These are phyloP conservation scores for Thoreauomyces humboldtii DNA, from an alignment of 192 early-diverging fungal genomes.

Conservation along the genomic window DNA sequence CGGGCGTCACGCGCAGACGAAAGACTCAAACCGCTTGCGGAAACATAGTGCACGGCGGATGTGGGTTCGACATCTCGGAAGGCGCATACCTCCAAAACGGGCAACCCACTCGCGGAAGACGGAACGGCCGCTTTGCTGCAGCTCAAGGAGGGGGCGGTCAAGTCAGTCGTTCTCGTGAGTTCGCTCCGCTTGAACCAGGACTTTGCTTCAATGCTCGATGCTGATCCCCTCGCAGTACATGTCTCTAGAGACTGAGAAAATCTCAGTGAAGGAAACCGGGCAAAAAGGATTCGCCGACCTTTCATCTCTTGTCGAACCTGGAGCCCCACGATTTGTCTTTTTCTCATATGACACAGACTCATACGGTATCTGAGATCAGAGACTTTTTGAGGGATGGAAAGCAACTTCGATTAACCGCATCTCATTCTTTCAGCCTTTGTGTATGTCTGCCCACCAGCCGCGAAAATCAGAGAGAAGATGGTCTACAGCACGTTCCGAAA, in stretches of 20 bases:
- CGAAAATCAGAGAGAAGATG: constrained; percentile 89
- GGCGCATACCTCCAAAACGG: constrained; percentile 63
- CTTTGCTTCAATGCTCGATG: too few species aligned
- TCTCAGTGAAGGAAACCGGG: constrained; percentile 60
- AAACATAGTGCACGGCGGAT: constrained; percentile 39
- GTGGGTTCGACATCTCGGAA: constrained; percentile 59
- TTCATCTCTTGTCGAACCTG: constrained; percentile 33
- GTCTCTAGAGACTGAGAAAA: too few species aligned
- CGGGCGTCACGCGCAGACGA: too few species aligned
- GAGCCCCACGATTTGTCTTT: constrained; percentile 75
- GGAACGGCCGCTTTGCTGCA: constrained; percentile 60
- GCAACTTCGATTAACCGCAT: too few species aligned
- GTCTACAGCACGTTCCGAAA: constrained; percentile 76
- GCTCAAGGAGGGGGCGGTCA: constrained; percentile 48
- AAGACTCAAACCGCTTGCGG: too few species aligned
- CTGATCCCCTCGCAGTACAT: too few species aligned
- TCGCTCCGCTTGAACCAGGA: not conserved
- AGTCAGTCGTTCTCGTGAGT: constrained; percentile 41
- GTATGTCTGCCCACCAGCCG: constrained; percentile 77
- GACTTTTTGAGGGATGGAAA: too few species aligned
- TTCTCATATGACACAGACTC: constrained; percentile 17
- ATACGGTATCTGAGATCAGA: too few species aligned
- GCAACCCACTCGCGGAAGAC: constrained; percentile 59
- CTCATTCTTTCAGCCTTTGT: constrained; percentile 64
- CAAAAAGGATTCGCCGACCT: constrained; percentile 38